phyloP scores from a whole-genome alignment of 352 stramenopile genomes.

The Saprolegnia parasitica region DNA sequence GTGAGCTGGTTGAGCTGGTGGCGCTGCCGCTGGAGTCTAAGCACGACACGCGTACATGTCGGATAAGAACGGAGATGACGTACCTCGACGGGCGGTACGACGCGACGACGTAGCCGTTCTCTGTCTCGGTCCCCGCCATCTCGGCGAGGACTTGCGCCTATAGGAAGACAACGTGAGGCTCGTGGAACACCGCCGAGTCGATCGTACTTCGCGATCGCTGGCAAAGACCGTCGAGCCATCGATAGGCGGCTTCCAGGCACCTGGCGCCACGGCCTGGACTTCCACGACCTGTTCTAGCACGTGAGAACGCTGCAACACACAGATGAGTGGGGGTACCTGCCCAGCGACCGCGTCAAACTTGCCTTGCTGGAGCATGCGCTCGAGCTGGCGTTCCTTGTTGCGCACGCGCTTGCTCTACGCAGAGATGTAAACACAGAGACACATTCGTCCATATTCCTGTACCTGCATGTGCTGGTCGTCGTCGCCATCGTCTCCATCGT shows the following conservation, averaged over 20 bases:
- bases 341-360: conserved; percentile 53
- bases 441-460: background rate
- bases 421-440: no score
- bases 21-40: conserved; percentile 64
- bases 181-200: background rate
- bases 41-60: background rate
- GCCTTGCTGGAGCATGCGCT: conserved; percentile 61
- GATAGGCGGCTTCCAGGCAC: conserved; percentile 51
- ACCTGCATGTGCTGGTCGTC: background rate
- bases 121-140: conserved; percentile 24
- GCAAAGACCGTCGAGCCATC: conserved; percentile 28
- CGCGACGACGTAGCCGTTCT: conserved; percentile 15
- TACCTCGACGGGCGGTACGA: conserved; percentile 12
- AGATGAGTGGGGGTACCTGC: conserved; percentile 26
- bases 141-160: conserved; percentile 16
- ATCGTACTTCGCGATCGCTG: conserved; percentile 3
- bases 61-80: background rate
- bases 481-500: background rate
- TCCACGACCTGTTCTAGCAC: conserved; percentile 40
- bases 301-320: background rate
- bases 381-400: conserved; percentile 60
- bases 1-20: conserved; percentile 80
- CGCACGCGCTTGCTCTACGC: conserved; percentile 43
- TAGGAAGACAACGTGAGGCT: background rate
- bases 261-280: conserved; percentile 44